A percentile compares a stretch with the other conserved stretches of the same genome.
phyloP scores from a whole-genome alignment of 768 basidiomycete species.

The Naematelia aurantialba region DNA sequence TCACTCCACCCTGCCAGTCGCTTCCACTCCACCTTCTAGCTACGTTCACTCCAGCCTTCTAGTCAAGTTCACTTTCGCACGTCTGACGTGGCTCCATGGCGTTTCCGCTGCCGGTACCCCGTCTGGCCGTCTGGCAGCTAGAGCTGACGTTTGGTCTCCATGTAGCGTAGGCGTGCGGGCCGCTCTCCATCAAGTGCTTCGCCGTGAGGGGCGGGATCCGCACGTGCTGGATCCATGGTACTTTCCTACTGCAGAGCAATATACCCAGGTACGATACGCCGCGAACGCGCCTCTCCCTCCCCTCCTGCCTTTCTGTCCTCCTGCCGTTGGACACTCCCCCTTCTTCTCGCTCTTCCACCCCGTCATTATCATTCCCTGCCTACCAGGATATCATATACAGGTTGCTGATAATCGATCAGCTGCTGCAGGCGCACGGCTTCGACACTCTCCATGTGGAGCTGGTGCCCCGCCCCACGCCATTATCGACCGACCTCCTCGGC shows the following conservation, averaged over 20 bases:
- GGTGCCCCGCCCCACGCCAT: constrained; percentile 48
- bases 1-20: no score
- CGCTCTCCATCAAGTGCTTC: constrained; percentile 59
- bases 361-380: background rate
- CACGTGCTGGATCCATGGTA: constrained; percentile 71
- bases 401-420: constrained; percentile 11
- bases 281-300: no score
- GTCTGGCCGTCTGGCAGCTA: background rate
- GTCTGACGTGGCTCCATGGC: no score
- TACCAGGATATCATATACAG: no score
- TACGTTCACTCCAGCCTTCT: no score
- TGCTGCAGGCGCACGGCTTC: constrained; percentile 28
- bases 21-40: no score
- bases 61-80: no score
- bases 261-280: constrained; percentile 58
- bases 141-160: background rate
- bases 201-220: constrained; percentile 60
- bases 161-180: constrained; percentile 57
- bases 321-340: background rate
- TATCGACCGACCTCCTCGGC: constrained; percentile 51
- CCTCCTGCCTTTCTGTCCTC: background rate
- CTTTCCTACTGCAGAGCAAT: constrained; percentile 70
- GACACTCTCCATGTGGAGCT: constrained; percentile 24
- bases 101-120: background rate
- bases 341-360: background rate